phyloP scores from a whole-genome alignment of 2,329 filamentous ascomycete species.

The Penicillium sp. region DNA sequence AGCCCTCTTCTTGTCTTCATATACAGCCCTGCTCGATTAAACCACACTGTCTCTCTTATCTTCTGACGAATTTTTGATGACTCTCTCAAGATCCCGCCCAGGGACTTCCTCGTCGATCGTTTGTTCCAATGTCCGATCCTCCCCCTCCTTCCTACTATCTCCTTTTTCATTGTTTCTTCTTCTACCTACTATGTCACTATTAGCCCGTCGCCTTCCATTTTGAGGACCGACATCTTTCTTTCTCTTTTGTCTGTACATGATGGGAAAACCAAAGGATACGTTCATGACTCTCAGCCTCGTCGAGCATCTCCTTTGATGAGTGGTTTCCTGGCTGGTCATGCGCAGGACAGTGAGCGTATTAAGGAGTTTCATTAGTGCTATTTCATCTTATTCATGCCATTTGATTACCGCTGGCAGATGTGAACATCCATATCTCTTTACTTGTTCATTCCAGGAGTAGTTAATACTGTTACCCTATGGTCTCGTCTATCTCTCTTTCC shows the following conservation, averaged over 20 bases:
- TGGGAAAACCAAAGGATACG: slow-evolving; percentile 24
- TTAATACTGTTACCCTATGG: neutral
- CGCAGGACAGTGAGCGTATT: slow-evolving; percentile 8
- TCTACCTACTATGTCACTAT: slow-evolving; percentile 17
- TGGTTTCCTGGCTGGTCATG: slow-evolving; percentile 5
- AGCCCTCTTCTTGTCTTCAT: slow-evolving; percentile 17
- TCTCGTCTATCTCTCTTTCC: neutral
- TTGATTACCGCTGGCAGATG: slow-evolving; percentile 1
- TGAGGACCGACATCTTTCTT: slow-evolving; percentile 13
- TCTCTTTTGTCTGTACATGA: slow-evolving; percentile 29
- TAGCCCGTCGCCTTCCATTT: slow-evolving; percentile 16
- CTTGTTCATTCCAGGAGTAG: neutral
- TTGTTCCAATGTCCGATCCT: slow-evolving; percentile 12
- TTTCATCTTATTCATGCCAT: slow-evolving; percentile 8
- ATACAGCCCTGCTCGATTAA: slow-evolving; percentile 18
- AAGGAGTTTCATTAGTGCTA: slow-evolving; percentile 11
- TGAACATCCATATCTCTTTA: neutral
- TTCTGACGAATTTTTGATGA: slow-evolving; percentile 13
- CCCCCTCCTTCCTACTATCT: slow-evolving; percentile 11
- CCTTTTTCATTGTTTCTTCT: slow-evolving; percentile 16
- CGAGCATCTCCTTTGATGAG: slow-evolving; percentile 1
- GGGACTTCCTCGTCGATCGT: slow-evolving; percentile 9
- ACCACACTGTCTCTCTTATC: slow-evolving; percentile 21
- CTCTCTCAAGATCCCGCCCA: slow-evolving; percentile 3
- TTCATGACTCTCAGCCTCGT: slow-evolving; percentile 21